phyloP scores from a whole-genome alignment of 225 moss, liverwort and hornwort genomes.

The Physcomitrium patens region DNA sequence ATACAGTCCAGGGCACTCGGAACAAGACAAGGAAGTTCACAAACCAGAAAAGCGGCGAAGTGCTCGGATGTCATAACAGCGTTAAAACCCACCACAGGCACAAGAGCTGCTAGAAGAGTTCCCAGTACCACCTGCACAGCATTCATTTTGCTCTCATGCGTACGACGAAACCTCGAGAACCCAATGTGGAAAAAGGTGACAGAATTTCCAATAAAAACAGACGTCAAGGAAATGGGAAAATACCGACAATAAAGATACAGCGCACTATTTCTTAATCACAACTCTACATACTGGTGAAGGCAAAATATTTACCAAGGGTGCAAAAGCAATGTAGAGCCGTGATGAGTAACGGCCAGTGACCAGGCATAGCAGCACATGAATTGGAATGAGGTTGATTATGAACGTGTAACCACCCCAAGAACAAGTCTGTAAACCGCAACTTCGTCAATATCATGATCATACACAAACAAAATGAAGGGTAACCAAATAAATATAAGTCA shows the following conservation, averaged over 20 bases:
- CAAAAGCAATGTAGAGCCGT: slow-evolving; percentile 94
- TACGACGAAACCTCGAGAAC: background rate
- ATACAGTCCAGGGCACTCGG: slow-evolving; percentile 22
- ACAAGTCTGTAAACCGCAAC: slow-evolving; percentile 72
- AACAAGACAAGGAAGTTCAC: slow-evolving; percentile 32
- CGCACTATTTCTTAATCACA: slow-evolving; percentile 17
- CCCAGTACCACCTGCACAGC: slow-evolving; percentile 80
- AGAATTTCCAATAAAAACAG: slow-evolving; percentile 11
- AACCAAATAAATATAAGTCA: slow-evolving; percentile 8
- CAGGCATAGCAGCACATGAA: slow-evolving; percentile 90
- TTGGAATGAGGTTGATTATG: slow-evolving; percentile 98
- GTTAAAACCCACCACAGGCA: slow-evolving; percentile 99
- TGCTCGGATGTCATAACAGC: slow-evolving; percentile 99
- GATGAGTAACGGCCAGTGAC: slow-evolving; percentile 95
- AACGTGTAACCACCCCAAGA: slow-evolving; percentile 99
- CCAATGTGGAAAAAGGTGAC: background rate
- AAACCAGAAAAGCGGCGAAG: slow-evolving; percentile 95
- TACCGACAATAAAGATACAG: slow-evolving; percentile 9
- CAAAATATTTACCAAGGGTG: slow-evolving; percentile 73
- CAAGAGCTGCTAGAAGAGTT: slow-evolving; percentile 93
- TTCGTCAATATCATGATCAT: slow-evolving; percentile 25
- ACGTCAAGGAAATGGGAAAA: background rate
- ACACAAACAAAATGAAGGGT: background rate
- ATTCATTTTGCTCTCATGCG: slow-evolving; percentile 2
- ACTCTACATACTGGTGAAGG: background rate